phyloP scores from a whole-genome alignment of 495 filamentous ascomycete genomes.

The Rhypophila decipiens region DNA sequence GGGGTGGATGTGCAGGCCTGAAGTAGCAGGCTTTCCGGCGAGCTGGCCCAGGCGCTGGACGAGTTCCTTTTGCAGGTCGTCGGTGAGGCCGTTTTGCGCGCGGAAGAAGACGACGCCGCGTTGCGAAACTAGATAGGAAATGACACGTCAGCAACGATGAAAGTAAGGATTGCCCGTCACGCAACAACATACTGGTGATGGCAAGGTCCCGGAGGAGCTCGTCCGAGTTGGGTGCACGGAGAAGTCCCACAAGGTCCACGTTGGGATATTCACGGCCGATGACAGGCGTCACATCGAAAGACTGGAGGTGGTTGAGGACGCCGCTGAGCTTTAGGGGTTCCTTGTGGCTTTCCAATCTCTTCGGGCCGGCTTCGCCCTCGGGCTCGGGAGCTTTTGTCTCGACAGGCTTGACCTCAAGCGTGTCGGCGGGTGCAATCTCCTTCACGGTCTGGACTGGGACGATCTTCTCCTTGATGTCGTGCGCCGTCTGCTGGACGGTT shows the following conservation, averaged over 20 bases:
- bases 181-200: constrained; percentile 29
- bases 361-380: constrained; percentile 7
- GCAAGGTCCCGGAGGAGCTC: constrained; percentile 61
- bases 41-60: constrained; percentile 58
- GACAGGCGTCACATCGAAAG: constrained; percentile 60
- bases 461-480: constrained; percentile 22
- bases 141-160: not conserved
- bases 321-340: constrained; percentile 47
- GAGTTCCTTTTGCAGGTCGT: constrained; percentile 64
- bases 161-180: not conserved
- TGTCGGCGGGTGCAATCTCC: not conserved
- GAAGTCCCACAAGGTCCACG: constrained; percentile 54
- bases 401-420: constrained; percentile 7
- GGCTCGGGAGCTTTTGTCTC: not conserved
- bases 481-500: constrained; percentile 13
- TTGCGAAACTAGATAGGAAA: constrained; percentile 57
- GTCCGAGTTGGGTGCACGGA: constrained; percentile 58
- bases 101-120: constrained; percentile 81
- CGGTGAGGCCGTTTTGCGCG: constrained; percentile 57
- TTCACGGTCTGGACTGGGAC: constrained; percentile 14
- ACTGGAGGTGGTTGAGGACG: constrained; percentile 49
- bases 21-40: constrained; percentile 60
- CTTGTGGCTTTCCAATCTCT: constrained; percentile 14
- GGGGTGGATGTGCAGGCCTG: constrained; percentile 67
- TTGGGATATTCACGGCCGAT: constrained; percentile 61